These are phyloP conservation scores for Schizophyllum commune DNA, from an alignment of 1,284 basidiomycete genomes.

Conservation along the genomic window DNA sequence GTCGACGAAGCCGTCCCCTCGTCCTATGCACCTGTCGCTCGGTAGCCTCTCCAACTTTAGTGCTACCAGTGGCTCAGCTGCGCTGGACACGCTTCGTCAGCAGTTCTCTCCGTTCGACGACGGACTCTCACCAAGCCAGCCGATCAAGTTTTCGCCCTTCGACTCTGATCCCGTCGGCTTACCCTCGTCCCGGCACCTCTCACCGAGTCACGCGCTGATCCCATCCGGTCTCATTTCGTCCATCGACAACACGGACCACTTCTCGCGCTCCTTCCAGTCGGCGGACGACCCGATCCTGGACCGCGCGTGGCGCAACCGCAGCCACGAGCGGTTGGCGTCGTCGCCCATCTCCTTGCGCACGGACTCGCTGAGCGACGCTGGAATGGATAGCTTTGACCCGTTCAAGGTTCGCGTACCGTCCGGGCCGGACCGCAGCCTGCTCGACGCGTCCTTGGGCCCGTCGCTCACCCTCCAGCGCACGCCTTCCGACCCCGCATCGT, in stretches of 20 bases:
- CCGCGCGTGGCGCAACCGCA: constrained; percentile 33
- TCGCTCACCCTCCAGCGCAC: constrained; percentile 30
- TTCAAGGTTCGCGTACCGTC: constrained; percentile 35
- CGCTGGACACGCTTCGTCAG: constrained; percentile 22
- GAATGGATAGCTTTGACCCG: constrained; percentile 10
- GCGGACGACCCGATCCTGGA: constrained; percentile 47
- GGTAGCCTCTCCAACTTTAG: constrained; percentile 28
- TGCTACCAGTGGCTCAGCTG: constrained; percentile 10
- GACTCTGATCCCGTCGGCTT: constrained; percentile 27
- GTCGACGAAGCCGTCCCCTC: constrained; percentile 20
- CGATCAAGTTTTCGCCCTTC: constrained; percentile 44
- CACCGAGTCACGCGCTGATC: constrained; percentile 39
- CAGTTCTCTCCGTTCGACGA: constrained; percentile 38
- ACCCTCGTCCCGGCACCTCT: constrained; percentile 23
- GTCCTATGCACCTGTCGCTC: constrained; percentile 30
- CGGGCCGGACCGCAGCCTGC: constrained; percentile 15
- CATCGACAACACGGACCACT: constrained; percentile 34
- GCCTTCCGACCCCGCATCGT: constrained; percentile 31
- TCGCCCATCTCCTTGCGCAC: constrained; percentile 25
- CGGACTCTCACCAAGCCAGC: constrained; percentile 22
- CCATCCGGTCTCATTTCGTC: constrained; percentile 51
- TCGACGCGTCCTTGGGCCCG: constrained; percentile 19
- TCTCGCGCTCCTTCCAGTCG: constrained; percentile 48
- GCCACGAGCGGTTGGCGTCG: constrained; percentile 16
- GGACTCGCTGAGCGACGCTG: constrained; percentile 11